Conservation (phyloP, 306 rosid species). For the Acacia acuminata region DNA sequence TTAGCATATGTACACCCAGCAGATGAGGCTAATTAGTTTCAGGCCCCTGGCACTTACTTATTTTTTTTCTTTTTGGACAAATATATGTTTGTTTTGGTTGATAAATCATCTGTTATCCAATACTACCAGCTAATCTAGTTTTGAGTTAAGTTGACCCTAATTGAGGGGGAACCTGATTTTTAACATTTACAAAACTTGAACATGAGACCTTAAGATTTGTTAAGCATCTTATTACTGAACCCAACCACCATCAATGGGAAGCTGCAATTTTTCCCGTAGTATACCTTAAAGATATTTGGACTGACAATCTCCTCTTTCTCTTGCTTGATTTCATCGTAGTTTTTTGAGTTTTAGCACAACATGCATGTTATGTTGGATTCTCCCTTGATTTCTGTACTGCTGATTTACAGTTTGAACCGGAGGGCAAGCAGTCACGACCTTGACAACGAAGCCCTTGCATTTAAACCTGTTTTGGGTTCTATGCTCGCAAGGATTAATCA, state of each 20-base stretch:
- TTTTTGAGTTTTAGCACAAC: conserved; percentile 3
- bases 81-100: background rate
- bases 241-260: background rate
- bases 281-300: conserved; percentile 2
- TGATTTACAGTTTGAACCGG: conserved; percentile 63
- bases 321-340: conserved; percentile 13
- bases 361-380: conserved; percentile 16
- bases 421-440: conserved; percentile 57
- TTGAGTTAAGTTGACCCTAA: background rate
- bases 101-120: background rate
- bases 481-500: conserved; percentile 95
- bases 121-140: background rate
- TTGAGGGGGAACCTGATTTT: background rate
- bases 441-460: conserved; percentile 88
- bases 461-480: conserved; percentile 83
- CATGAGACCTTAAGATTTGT: background rate
- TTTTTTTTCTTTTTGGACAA: background rate
- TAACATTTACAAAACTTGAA: background rate
- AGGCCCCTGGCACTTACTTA: background rate
- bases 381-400: conserved; percentile 30
- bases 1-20: background rate
- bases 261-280: background rate
- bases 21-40: conserved; percentile 13
- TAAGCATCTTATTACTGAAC: background rate
- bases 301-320: background rate